Evolutionary conservation across 2,329 filamentous ascomycete genomes (phyloP).

Genomic region (Penicillium frequentans): DNA sequence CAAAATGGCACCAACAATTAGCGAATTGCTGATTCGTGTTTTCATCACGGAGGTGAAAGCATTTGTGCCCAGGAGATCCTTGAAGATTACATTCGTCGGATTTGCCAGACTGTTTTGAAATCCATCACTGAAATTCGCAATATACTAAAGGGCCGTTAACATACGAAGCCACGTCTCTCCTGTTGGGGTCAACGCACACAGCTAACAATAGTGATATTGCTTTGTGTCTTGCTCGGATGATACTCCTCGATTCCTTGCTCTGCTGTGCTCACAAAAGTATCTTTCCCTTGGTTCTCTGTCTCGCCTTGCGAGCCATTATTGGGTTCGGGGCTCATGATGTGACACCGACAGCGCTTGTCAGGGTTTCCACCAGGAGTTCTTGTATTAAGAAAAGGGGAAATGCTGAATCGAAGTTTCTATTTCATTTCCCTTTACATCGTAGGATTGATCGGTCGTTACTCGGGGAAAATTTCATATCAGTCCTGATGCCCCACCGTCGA

Average conservation of each 20-base stretch:
- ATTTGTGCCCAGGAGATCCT: slow-evolving; percentile 22
- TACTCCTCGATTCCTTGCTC: slow-evolving; percentile 10
- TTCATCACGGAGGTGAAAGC: slow-evolving; percentile 30
- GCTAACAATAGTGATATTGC: slow-evolving; percentile 30
- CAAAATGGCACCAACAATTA: slow-evolving; percentile 31
- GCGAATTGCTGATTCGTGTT: slow-evolving; percentile 31
- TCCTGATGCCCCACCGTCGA: neutral
- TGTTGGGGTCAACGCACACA: slow-evolving; percentile 21
- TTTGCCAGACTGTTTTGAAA: slow-evolving; percentile 33
- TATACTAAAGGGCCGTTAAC: slow-evolving; percentile 16
- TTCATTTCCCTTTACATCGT: neutral
- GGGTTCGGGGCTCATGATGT: neutral
- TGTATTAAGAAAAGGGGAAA: neutral
- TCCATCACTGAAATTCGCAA: slow-evolving; percentile 35
- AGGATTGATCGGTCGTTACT: neutral
- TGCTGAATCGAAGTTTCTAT: neutral
- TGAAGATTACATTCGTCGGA: slow-evolving; percentile 35
- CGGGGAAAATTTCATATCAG: neutral
- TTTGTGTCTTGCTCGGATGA: slow-evolving; percentile 26
- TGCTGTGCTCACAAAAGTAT: neutral
- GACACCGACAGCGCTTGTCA: no score
- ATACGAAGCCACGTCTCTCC: neutral
- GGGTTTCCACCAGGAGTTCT: neutral
- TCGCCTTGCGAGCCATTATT: neutral
- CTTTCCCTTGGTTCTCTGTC: slow-evolving; percentile 11